Base-by-base conservation (phyloP, 495 filamentous ascomycete species). In the Pseudevernia furfuracea region DNA sequence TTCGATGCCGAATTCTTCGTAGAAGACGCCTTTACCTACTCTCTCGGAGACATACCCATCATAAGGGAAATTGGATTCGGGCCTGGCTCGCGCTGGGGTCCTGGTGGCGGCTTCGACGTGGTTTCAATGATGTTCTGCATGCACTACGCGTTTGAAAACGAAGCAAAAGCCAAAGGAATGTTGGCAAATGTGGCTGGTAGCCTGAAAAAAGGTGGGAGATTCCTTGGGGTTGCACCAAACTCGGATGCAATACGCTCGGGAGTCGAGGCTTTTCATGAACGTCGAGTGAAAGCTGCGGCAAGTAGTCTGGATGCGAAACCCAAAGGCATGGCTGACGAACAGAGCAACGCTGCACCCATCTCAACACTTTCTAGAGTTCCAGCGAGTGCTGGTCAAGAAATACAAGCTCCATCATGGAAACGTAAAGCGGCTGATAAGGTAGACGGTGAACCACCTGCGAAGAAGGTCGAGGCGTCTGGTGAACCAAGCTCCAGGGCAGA, bases 61-160 rank as follows among this genome's bases (percentile, higher is more conserved):
- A 79, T 97, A 17, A 83, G 83, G 46, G 80, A 93, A 60, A 89
- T 98, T 17, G 94, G 94, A 5, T 92, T 96, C 65, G 90, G 85
- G 0, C 87, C 86, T 5, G 84, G 82, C n/a, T 80, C 80, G 68
- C 82, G 84, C 69, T 87, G 78, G 84, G 82, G 85, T 17, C 67
- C 67, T 56, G 85, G 85, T 1, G 87, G 90, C 46, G 92, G 92
- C 11, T 98, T 97, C 68, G 95, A 98, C 73, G 88, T 97, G 17
- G 93, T 98, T 57, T 89, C 88, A 62, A 96, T 95, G 82, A 98
- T 98, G 94, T 98, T 98, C 70, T 92, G 91, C 71, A 96, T 98
- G 85, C 94, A 98, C 77, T 98, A 98, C 72, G 92, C 95, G 0
- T 98, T 97, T 69, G 95, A 98, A 75, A 90, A 79, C 64, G 90